Percentiles rank a stretch among this genome's conserved stretches.
Evolutionary conservation across 163 green algal species (phyloP).

Genomic region (Scenedesmus sp.): DNA sequence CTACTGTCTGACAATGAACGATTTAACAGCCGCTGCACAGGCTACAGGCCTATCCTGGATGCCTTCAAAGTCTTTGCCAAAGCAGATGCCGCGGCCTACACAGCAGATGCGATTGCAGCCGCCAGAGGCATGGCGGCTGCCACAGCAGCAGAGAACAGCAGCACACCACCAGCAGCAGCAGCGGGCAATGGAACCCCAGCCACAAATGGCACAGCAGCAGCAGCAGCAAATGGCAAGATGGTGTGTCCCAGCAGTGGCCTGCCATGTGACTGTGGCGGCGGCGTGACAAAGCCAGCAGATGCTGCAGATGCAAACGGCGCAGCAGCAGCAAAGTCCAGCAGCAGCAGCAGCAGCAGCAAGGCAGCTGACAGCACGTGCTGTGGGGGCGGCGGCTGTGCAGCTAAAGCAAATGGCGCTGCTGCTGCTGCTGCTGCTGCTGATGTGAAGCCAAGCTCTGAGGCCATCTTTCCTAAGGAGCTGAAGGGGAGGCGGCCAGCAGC

Average conservation of each 20-base stretch:
- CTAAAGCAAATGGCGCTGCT: constrained; percentile 34
- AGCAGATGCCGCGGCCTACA: constrained; percentile 82
- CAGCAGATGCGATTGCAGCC: constrained; percentile 83
- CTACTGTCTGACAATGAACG: background rate
- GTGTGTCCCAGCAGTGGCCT: constrained; percentile 88
- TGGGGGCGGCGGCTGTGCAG: background rate
- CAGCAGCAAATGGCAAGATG: background rate
- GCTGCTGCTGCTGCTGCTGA: constrained; percentile 39
- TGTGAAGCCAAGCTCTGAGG: constrained; percentile 72
- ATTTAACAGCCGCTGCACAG: constrained; percentile 91
- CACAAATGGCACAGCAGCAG: background rate
- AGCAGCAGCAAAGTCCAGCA: background rate
- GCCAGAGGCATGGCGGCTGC: constrained; percentile 59
- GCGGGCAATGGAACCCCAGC: background rate
- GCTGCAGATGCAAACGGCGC: background rate
- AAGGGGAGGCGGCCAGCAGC: constrained; percentile 62
- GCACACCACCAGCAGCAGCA: background rate
- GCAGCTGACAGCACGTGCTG: constrained; percentile 14
- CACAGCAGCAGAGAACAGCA: constrained; percentile 17
- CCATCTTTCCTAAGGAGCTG: constrained; percentile 96
- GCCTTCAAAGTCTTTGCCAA: constrained; percentile 96
- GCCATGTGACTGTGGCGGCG: constrained; percentile 83
- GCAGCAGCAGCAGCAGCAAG: constrained; percentile 21
- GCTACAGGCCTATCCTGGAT: constrained; percentile 97
- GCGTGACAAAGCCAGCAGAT: background rate